Conservation (phyloP, 2,329 filamentous ascomycete genomes). For the Trichoderma endophyticum region DNA sequence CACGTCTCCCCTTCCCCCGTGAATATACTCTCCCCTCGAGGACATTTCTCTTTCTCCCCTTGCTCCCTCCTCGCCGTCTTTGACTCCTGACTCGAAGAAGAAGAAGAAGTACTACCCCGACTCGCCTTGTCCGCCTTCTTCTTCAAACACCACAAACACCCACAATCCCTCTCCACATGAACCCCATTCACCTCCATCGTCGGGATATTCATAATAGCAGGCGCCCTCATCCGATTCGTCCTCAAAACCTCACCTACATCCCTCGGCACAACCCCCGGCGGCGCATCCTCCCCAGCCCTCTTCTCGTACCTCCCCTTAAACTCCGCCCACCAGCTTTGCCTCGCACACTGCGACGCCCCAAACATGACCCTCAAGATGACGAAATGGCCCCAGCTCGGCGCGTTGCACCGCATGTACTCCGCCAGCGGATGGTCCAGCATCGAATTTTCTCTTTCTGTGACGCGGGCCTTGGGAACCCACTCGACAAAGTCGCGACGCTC, state of each 20-base stretch:
- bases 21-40: background rate
- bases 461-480: background rate
- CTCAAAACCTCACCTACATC: background rate
- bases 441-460: background rate
- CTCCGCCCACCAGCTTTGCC: background rate
- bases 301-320: background rate
- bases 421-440: background rate
- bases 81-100: background rate
- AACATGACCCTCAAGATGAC: slow-evolving; percentile 12
- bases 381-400: slow-evolving; percentile 10
- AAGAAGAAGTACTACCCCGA: background rate
- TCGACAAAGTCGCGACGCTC: background rate
- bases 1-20: background rate
- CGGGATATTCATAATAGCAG: background rate
- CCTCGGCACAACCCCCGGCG: slow-evolving; percentile 3
- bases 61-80: too few relatives aligned
- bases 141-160: background rate
- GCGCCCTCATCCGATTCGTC: background rate
- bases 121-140: background rate
- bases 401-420: background rate
- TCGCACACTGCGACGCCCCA: slow-evolving; percentile 9
- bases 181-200: background rate
- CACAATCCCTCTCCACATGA: background rate
- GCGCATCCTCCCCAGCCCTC: background rate
- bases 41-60: background rate